These are phyloP conservation scores for Backusella mclennaniae DNA, from an alignment of 192 early-diverging fungal genomes.

Conservation along the genomic window DNA sequence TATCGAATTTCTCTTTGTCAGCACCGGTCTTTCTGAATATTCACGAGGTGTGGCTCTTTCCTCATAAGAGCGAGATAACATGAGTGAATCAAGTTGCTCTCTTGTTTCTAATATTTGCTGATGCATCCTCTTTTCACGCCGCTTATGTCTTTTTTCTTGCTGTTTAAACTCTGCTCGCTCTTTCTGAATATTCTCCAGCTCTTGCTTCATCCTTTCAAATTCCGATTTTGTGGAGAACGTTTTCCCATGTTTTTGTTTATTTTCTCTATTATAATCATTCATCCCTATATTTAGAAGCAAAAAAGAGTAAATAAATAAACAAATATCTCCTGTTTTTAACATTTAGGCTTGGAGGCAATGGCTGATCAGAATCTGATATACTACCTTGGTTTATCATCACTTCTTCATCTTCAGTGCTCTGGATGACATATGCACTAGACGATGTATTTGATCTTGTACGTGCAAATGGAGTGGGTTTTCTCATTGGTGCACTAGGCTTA, in stretches of 20 bases:
- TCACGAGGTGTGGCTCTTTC: constrained; percentile 1
- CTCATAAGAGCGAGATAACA: constrained; percentile 1
- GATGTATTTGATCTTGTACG: neutral
- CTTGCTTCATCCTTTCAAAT: neutral
- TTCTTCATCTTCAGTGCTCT: neutral
- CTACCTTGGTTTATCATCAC: neutral
- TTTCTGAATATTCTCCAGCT: neutral
- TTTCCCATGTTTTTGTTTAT: constrained; percentile 3
- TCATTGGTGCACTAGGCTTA: neutral
- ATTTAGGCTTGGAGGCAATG: neutral
- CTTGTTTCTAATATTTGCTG: constrained; percentile 2
- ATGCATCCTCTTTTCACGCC: constrained; percentile 1
- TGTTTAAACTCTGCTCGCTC: neutral
- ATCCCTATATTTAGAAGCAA: neutral
- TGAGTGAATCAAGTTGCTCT: neutral
- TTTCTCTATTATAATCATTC: neutral
- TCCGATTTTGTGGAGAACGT: neutral
- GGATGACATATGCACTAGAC: neutral
- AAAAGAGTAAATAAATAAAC: neutral
- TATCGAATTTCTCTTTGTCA: neutral
- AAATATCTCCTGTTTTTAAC: neutral
- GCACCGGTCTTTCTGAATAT: neutral
- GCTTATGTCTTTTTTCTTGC: constrained; percentile 1
- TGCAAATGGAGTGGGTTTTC: neutral
- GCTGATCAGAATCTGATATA: neutral